Conservation (phyloP, 2,329 filamentous ascomycete genomes). For the Neofusicoccum laricinum region DNA sequence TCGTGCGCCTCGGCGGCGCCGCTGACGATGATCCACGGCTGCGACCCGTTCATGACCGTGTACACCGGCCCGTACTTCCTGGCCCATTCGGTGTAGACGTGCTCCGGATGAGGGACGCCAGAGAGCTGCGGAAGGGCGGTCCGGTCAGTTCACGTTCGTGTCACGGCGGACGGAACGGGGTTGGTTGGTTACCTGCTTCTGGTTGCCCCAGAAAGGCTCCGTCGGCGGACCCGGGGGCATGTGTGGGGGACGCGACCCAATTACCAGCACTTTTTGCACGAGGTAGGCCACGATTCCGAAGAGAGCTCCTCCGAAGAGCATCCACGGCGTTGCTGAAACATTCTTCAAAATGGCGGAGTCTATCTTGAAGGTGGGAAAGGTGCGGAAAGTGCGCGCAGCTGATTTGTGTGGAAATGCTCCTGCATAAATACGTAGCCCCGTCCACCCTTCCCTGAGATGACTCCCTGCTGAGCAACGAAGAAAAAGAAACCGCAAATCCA, state of each 20-base stretch:
- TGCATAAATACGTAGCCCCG: too few species aligned
- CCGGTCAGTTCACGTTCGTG: not conserved
- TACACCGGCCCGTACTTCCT: slow-evolving; percentile 52
- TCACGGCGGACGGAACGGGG: not conserved
- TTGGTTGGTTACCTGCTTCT: slow-evolving; percentile 37
- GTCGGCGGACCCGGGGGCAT: slow-evolving; percentile 53
- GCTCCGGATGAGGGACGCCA: slow-evolving; percentile 31
- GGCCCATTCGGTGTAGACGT: slow-evolving; percentile 52
- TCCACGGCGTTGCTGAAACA: not conserved
- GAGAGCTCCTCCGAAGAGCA: not conserved
- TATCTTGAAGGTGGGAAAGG: too few species aligned
- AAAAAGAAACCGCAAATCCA: too few species aligned
- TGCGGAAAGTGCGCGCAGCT: too few species aligned
- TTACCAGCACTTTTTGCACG: not conserved
- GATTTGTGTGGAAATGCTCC: too few species aligned
- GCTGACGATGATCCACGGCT: not conserved
- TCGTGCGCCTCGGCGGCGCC: not conserved
- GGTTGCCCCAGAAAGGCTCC: slow-evolving; percentile 50
- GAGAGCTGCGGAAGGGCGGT: not conserved
- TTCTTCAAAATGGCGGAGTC: too few species aligned
- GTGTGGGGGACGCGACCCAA: slow-evolving; percentile 28
- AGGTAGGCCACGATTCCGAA: not conserved
- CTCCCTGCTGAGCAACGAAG: too few species aligned
- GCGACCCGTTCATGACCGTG: slow-evolving; percentile 48
- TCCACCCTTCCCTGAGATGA: too few species aligned